A percentile compares a stretch with the other conserved stretches of the same genome.
These are phyloP conservation scores for Irpex sp. DNA, from an alignment of 1,284 basidiomycete species.

Conservation along the genomic window DNA sequence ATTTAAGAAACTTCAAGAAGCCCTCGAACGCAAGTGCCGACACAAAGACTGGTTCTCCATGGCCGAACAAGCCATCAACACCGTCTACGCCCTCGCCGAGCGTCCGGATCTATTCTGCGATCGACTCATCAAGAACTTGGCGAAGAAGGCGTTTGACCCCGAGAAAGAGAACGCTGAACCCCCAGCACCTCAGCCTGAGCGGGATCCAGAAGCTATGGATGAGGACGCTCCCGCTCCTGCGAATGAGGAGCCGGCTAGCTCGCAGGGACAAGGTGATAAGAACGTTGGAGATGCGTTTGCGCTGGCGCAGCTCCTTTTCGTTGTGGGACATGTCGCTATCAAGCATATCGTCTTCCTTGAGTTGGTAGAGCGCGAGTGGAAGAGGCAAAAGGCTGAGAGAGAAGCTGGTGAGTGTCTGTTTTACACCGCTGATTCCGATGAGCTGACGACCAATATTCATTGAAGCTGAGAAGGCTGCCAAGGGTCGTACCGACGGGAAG, in stretches of 20 bases:
- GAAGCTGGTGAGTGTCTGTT: constrained; percentile 51
- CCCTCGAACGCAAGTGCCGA: constrained; percentile 72
- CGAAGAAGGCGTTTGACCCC: constrained; percentile 63
- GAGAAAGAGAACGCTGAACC: background rate
- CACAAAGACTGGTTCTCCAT: constrained; percentile 95
- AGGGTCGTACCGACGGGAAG: constrained; percentile 29
- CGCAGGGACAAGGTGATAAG: constrained; percentile 28
- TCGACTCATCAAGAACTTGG: constrained; percentile 80
- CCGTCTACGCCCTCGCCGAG: constrained; percentile 91
- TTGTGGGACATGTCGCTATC: constrained; percentile 95
- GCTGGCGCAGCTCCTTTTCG: constrained; percentile 88
- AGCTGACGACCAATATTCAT: constrained; percentile 1
- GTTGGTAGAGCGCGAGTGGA: constrained; percentile 95
- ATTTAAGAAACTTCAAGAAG: constrained; percentile 80
- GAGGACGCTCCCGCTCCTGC: constrained; percentile 14
- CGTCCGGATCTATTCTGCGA: constrained; percentile 89
- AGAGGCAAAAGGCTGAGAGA: constrained; percentile 91
- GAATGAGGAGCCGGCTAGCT: constrained; percentile 6
- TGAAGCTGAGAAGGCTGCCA: constrained; percentile 55
- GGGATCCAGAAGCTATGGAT: constrained; percentile 49
- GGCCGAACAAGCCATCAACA: constrained; percentile 96
- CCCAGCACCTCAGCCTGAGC: constrained; percentile 23
- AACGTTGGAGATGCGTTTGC: constrained; percentile 80
- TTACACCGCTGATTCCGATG: background rate
- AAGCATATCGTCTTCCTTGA: constrained; percentile 98